phyloP scores from a whole-genome alignment of 352 stramenopile genomes.

The Chrysophaeum taylorii region DNA sequence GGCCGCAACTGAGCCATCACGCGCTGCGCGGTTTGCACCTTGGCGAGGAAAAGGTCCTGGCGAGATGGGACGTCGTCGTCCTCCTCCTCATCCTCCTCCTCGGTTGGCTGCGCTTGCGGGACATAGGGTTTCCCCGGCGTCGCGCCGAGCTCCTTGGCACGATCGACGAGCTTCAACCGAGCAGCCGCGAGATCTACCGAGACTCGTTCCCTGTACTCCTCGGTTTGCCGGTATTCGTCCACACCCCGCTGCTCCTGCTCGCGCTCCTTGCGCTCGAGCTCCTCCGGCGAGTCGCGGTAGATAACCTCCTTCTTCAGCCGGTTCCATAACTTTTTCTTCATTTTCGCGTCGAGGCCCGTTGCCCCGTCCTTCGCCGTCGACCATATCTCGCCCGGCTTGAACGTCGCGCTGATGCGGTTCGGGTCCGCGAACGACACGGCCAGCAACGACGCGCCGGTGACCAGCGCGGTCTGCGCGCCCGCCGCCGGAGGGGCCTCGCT shows the following conservation, averaged over 20 bases:
- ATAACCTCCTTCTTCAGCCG: constrained; percentile 5
- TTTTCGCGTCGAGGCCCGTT: neutral
- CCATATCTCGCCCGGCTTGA: constrained; percentile 10
- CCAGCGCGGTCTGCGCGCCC: too few species aligned
- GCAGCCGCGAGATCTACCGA: neutral
- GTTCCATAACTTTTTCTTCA: constrained; percentile 15
- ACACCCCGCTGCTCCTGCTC: neutral
- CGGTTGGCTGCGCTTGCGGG: neutral
- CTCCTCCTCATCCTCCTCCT: too few species aligned
- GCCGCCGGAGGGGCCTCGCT: too few species aligned
- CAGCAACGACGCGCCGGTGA: neutral
- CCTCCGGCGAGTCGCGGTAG: neutral
- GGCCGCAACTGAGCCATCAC: neutral
- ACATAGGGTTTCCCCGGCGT: neutral
- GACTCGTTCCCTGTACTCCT: constrained; percentile 1
- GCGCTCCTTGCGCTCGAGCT: neutral
- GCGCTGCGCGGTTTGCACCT: neutral
- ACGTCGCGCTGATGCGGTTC: neutral
- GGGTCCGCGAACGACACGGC: constrained; percentile 8
- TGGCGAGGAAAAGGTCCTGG: constrained; percentile 4
- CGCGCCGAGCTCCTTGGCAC: neutral
- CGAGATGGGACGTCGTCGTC: constrained; percentile 1
- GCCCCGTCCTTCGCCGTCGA: neutral
- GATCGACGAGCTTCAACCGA: neutral
- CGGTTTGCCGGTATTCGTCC: neutral